Conservation (phyloP, 2,329 filamentous ascomycete genomes). For the Gremmenia infestans region DNA sequence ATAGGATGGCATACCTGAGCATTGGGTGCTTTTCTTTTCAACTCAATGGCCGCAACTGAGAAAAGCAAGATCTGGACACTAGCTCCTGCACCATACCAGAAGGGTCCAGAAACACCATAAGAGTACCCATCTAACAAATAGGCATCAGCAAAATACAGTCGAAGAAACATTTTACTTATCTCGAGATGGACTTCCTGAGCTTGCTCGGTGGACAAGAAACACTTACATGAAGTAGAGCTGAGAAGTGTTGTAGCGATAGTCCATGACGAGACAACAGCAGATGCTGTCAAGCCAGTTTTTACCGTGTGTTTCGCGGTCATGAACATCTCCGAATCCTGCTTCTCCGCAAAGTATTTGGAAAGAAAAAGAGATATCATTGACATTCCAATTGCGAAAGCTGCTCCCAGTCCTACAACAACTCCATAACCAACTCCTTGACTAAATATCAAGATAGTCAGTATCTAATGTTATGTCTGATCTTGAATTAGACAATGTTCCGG, state of each 20-base stretch:
- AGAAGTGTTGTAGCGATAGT: constrained; percentile 81
- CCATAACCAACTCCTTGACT: constrained; percentile 38
- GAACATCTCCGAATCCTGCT: constrained; percentile 43
- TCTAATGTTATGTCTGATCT: too few species aligned
- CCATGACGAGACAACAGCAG: constrained; percentile 51
- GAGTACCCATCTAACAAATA: constrained; percentile 45
- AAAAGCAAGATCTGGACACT: constrained; percentile 54
- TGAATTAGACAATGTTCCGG: not conserved
- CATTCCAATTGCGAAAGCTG: constrained; percentile 42
- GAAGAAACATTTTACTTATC: not conserved
- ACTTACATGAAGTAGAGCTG: constrained; percentile 32
- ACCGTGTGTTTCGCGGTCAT: constrained; percentile 44
- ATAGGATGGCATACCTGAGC: constrained; percentile 49
- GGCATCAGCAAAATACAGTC: constrained; percentile 20
- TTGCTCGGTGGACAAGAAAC: constrained; percentile 41
- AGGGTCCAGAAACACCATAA: constrained; percentile 50
- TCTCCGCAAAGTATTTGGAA: constrained; percentile 7
- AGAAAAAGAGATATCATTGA: not conserved
- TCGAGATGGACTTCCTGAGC: not conserved
- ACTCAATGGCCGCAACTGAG: constrained; percentile 58
- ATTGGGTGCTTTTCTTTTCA: constrained; percentile 78
- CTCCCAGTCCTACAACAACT: constrained; percentile 37
- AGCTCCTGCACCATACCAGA: constrained; percentile 54
- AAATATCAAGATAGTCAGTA: constrained; percentile 5
- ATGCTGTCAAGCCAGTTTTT: constrained; percentile 46